Conservation (phyloP, 2,329 filamentous ascomycete species). For the Aspergillus brunneoviolaceus region DNA sequence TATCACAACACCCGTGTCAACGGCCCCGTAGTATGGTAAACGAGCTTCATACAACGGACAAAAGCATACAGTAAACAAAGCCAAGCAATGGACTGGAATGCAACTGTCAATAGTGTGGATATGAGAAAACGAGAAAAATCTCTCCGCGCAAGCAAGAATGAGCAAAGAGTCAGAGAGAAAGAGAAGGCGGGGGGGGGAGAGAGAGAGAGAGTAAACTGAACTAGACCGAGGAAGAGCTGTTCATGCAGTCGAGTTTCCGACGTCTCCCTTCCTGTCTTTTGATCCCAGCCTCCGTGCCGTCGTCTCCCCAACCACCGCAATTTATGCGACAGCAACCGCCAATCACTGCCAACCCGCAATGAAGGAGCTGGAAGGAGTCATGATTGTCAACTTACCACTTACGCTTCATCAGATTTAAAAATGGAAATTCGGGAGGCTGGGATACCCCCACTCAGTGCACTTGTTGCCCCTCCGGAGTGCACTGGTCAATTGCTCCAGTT, state of each 20-base stretch:
- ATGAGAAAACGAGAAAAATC: background rate
- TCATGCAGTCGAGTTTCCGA: slow-evolving; percentile 3
- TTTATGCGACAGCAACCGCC: slow-evolving; percentile 25
- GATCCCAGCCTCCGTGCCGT: slow-evolving; percentile 33
- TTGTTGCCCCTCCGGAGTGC: background rate
- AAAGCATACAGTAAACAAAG: background rate
- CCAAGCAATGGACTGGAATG: slow-evolving; percentile 8
- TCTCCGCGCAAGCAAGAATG: background rate
- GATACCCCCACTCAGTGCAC: background rate
- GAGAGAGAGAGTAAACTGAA: background rate
- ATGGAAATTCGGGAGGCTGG: slow-evolving; percentile 9
- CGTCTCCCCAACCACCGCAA: slow-evolving; percentile 37
- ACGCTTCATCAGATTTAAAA: slow-evolving; percentile 3
- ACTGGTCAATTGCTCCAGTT: background rate
- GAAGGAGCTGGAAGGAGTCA: background rate
- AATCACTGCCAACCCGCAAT: slow-evolving; percentile 10
- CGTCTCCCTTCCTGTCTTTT: slow-evolving; percentile 1
- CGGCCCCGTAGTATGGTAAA: background rate
- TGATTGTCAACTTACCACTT: background rate
- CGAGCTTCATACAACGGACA: background rate
- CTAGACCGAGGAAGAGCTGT: background rate
- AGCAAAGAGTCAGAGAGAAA: background rate
- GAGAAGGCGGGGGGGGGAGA: background rate
- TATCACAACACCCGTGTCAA: background rate
- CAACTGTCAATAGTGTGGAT: background rate